These are phyloP conservation scores for Inosperma sp. DNA, from an alignment of 768 basidiomycete species.

Conservation along the genomic window DNA sequence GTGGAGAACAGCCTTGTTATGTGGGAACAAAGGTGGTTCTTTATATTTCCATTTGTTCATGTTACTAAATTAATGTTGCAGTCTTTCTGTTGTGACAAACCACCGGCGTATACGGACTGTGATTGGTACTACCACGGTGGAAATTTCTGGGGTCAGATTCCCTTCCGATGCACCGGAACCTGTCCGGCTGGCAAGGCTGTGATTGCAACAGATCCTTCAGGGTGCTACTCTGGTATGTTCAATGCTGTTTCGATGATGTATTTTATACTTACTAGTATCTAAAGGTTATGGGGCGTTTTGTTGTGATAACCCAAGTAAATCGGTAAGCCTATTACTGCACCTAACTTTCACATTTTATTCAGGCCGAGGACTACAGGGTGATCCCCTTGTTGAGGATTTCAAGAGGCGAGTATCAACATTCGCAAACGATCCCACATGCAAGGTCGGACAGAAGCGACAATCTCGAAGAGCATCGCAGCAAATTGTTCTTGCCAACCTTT, in stretches of 20 bases:
- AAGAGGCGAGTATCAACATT: neutral
- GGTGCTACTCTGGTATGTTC: neutral
- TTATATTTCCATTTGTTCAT: neutral
- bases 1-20: neutral
- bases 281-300: neutral
- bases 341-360: neutral
- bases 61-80: neutral
- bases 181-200: neutral
- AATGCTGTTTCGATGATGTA: neutral
- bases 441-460: neutral
- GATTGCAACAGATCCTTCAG: neutral
- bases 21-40: neutral
- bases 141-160: neutral
- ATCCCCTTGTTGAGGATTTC: slow-evolving; percentile 1
- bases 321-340: neutral
- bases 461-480: neutral
- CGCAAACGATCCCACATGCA: neutral
- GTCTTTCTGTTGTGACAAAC: neutral
- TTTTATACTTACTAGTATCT: no score
- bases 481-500: neutral
- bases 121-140: slow-evolving; percentile 1
- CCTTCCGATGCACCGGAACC: neutral
- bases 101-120: neutral
- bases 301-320: neutral
- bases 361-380: neutral